phyloP scores from a whole-genome alignment of 2,329 filamentous ascomycete genomes.

The Fusarium nurragi region DNA sequence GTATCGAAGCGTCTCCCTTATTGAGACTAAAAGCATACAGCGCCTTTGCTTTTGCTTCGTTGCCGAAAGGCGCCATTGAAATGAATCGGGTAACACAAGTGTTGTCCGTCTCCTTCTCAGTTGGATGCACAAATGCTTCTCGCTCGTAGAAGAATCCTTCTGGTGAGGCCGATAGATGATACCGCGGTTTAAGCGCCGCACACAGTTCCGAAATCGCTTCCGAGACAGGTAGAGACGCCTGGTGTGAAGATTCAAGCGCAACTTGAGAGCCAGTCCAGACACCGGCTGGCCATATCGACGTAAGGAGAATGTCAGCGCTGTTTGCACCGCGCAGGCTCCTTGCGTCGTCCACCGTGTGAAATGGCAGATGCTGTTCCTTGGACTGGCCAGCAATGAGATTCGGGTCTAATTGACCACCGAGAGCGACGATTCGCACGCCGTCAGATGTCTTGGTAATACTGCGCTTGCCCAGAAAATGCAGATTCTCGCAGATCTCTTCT shows the following conservation, averaged over 20 bases:
- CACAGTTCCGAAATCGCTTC: constrained; percentile 82
- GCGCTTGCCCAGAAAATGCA: constrained; percentile 88
- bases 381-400: constrained; percentile 70
- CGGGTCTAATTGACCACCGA: constrained; percentile 78
- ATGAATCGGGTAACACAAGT: constrained; percentile 85
- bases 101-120: constrained; percentile 56
- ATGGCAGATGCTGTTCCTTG: constrained; percentile 78
- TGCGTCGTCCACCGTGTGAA: constrained; percentile 80
- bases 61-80: constrained; percentile 82
- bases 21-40: constrained; percentile 83
- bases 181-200: constrained; percentile 83
- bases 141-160: constrained; percentile 81
- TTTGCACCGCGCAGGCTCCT: constrained; percentile 79
- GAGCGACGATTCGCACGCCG: constrained; percentile 84
- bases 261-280: constrained; percentile 76
- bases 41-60: constrained; percentile 79
- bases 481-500: constrained; percentile 84
- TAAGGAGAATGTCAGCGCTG: constrained; percentile 85
- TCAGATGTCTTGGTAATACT: constrained; percentile 90
- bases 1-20: constrained; percentile 69
- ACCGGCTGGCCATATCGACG: constrained; percentile 82
- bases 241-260: constrained; percentile 62
- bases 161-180: constrained; percentile 81
- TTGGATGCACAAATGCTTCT: constrained; percentile 85
- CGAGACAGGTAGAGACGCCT: constrained; percentile 63